phyloP scores from a whole-genome alignment of 148 eudicot genomes.

The Chenopodium formosanum region DNA sequence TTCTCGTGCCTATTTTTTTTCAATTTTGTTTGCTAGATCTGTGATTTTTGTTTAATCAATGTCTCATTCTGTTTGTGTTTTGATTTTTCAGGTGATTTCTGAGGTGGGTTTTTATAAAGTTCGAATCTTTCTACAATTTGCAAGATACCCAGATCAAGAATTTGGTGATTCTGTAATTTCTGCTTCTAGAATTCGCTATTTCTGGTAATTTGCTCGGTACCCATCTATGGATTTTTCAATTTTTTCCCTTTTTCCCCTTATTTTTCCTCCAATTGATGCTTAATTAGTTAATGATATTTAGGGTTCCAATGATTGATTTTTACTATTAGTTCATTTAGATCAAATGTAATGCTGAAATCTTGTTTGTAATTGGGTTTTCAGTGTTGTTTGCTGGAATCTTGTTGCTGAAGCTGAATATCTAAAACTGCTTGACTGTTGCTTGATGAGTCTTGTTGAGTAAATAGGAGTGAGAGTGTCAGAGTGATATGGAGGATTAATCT shows the following conservation, averaged over 20 bases:
- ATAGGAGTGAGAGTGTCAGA: not conserved
- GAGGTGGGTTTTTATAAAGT: conserved; percentile 22
- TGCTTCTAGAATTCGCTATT: conserved; percentile 8
- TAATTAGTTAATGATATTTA: conserved; percentile 1
- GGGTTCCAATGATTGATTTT: not conserved
- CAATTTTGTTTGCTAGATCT: conserved; percentile 3
- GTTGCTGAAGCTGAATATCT: not conserved
- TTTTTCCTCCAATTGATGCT: conserved; percentile 6
- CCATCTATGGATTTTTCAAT: not conserved
- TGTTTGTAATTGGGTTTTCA: conserved; percentile 1
- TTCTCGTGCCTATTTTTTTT: not conserved
- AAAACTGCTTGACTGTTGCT: not conserved
- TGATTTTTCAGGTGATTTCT: conserved; percentile 27
- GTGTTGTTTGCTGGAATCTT: not conserved
- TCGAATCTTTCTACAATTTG: not conserved
- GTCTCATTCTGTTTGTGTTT: conserved; percentile 23
- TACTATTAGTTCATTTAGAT: not conserved
- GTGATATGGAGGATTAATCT: not conserved
- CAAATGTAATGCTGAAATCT: not conserved
- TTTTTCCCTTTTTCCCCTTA: not conserved
- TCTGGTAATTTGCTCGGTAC: conserved; percentile 8
- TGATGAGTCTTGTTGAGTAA: not conserved
- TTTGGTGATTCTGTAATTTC: conserved; percentile 16
- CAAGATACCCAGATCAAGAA: conserved; percentile 7
- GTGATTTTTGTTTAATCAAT: conserved; percentile 5